These are phyloP conservation scores for Capsicum chinense DNA, from an alignment of 257 asterid genomes.

Conservation along the genomic window DNA sequence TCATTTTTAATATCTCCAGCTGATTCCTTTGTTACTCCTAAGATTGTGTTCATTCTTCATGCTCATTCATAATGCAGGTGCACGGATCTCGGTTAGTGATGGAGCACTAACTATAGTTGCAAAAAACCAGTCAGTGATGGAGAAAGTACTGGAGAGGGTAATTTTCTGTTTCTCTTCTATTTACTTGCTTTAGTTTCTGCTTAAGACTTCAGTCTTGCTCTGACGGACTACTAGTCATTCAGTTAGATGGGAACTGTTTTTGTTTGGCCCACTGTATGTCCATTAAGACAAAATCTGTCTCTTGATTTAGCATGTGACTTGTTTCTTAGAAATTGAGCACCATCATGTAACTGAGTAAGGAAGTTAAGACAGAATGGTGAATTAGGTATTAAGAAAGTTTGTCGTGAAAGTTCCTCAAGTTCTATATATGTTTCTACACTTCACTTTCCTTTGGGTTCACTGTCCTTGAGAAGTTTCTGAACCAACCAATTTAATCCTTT, in stretches of 20 bases:
- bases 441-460: constrained; percentile 27
- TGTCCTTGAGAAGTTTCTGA: constrained; percentile 14
- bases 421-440: not conserved
- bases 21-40: not conserved
- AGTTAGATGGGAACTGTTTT: not conserved
- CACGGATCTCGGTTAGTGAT: constrained; percentile 79
- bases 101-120: constrained; percentile 82
- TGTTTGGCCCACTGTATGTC: not conserved
- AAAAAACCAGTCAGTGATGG: constrained; percentile 75
- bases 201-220: constrained; percentile 9
- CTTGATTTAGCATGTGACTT: constrained; percentile 13
- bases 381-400: not conserved
- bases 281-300: constrained; percentile 11
- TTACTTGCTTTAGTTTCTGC: not conserved
- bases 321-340: not conserved
- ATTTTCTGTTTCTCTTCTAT: not conserved
- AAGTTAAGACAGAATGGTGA: not conserved
- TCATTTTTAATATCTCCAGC: not conserved
- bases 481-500: constrained; percentile 28
- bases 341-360: constrained; percentile 22
- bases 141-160: constrained; percentile 87
- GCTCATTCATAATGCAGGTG: constrained; percentile 63
- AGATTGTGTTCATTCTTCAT: constrained; percentile 24
- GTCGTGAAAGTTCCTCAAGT: constrained; percentile 13
- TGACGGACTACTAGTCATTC: not conserved